Base-by-base conservation (phyloP, 768 basidiomycete genomes). In the Lentinula lateritia region DNA sequence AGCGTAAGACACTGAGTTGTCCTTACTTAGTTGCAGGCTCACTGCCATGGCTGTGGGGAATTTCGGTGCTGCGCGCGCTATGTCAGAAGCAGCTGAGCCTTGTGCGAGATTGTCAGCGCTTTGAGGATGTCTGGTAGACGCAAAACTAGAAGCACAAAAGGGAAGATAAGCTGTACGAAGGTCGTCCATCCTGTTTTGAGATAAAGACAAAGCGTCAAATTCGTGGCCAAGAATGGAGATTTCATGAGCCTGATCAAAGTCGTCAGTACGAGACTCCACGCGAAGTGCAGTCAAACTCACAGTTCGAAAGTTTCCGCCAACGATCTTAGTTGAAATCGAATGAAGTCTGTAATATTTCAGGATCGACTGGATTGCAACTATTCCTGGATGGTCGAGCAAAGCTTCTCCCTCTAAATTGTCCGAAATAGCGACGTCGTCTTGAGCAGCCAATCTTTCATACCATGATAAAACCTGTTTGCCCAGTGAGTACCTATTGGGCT, bases 291-390 rank as follows among this genome's bases (percentile, higher is more conserved):
- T n/a, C 43, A 6, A 5, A 50, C 58, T 46, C 23, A 50, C 58
- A 59, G 15, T 50, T 50, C 58, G 58, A 39, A 59, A 59, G 42
- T 50, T 50, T 9, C 34, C 50, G 9, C 58, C 58, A 5, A 50
- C n/a, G 6, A 59, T 23, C 8, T n/a, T 46, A 10, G 46, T 59
- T 32, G 18, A 18, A 28, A 59, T 59, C 3, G 46, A n/a, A 28
- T 59, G 18, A 13, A 59, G 58, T 18, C 38, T 34, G 38, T 48
- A 59, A 50, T 59, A 59, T 10, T 46, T 7, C 34, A 59, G 1
- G 16, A 59, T 36, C 6, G 58, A 59, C 12, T 48, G 58, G 12
- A 59, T 59, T 9, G 28, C 48, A 7, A 59, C 18, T 4, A 59
- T 20, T 6, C 58, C 58, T n/a, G 58, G 58, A 28, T 59, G 58